These are phyloP conservation scores for Boletales sp. DNA, from an alignment of 768 basidiomycete genomes.

Conservation along the genomic window DNA sequence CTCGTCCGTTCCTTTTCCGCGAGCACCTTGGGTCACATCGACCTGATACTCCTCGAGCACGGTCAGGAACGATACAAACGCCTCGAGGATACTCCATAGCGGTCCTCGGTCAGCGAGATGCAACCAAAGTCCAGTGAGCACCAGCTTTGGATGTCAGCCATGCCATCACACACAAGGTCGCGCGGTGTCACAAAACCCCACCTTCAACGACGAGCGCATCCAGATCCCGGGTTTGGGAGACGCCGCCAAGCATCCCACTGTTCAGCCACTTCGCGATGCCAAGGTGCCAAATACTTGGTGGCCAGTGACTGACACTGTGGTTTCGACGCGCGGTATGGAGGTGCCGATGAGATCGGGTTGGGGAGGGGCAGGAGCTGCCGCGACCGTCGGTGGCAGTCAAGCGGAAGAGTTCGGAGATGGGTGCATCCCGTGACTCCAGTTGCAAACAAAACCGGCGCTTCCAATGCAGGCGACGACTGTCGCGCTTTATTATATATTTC, in stretches of 20 bases:
- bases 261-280: conserved; percentile 22
- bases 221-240: conserved; percentile 58
- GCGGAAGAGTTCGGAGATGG: conserved; percentile 50
- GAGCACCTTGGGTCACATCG: conserved; percentile 45
- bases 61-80: conserved; percentile 60
- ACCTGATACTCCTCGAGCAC: conserved; percentile 64
- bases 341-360: no score
- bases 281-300: conserved; percentile 29
- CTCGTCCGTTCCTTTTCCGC: conserved; percentile 36
- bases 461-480: conserved; percentile 47
- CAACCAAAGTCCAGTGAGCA: conserved; percentile 63
- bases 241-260: conserved; percentile 51
- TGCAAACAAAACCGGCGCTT: conserved; percentile 53
- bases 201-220: conserved; percentile 64
- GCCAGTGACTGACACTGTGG: conserved; percentile 2
- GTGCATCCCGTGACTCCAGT: conserved; percentile 38
- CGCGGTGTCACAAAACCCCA: background rate
- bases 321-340: no score
- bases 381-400: conserved; percentile 34
- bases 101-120: conserved; percentile 75
- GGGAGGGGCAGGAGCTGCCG: no score
- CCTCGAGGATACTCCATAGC: conserved; percentile 80
- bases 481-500: conserved; percentile 39
- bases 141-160: conserved; percentile 32
- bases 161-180: no score